Percentiles rank a stretch among this genome's conserved stretches.
These are phyloP conservation scores for Leptographium lundbergii DNA, from an alignment of 2,329 filamentous ascomycete genomes.

Conservation along the genomic window DNA sequence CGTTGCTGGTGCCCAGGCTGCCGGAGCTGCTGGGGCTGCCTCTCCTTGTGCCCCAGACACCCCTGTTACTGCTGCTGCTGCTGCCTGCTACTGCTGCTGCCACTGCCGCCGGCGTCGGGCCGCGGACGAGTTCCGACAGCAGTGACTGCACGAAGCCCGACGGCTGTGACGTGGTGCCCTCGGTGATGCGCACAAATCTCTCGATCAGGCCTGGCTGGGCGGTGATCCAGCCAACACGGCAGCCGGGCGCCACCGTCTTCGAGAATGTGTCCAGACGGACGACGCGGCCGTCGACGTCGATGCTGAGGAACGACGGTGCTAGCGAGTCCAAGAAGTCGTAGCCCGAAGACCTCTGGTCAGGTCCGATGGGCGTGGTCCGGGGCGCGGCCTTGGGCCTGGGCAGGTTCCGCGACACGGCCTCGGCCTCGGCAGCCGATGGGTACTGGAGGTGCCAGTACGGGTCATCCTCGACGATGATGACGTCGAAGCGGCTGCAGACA, in stretches of 20 bases:
- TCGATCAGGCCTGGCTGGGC: slow-evolving; percentile 69
- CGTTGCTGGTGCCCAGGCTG: slow-evolving; percentile 17
- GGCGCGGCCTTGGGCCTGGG: slow-evolving; percentile 15
- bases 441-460: slow-evolving; percentile 95
- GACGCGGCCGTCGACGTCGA: slow-evolving; percentile 79
- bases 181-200: slow-evolving; percentile 54
- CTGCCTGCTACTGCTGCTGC: slow-evolving; percentile 9
- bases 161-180: slow-evolving; percentile 69
- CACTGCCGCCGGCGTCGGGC: slow-evolving; percentile 41
- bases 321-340: slow-evolving; percentile 74
- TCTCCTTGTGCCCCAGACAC: neutral
- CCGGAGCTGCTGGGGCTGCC: neutral
- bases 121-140: slow-evolving; percentile 65
- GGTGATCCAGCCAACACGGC: slow-evolving; percentile 82
- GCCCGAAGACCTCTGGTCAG: slow-evolving; percentile 37
- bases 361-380: slow-evolving; percentile 15
- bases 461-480: slow-evolving; percentile 87
- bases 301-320: slow-evolving; percentile 65
- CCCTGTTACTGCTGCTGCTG: neutral
- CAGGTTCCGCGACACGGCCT: slow-evolving; percentile 34
- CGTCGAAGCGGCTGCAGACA: slow-evolving; percentile 70
- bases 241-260: slow-evolving; percentile 84
- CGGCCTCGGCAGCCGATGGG: slow-evolving; percentile 49
- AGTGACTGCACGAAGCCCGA: slow-evolving; percentile 83
- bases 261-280: slow-evolving; percentile 87